Evolutionary conservation across 2,329 filamentous ascomycete genomes (phyloP).

Genomic region (Annulohypoxylon truncatum): DNA sequence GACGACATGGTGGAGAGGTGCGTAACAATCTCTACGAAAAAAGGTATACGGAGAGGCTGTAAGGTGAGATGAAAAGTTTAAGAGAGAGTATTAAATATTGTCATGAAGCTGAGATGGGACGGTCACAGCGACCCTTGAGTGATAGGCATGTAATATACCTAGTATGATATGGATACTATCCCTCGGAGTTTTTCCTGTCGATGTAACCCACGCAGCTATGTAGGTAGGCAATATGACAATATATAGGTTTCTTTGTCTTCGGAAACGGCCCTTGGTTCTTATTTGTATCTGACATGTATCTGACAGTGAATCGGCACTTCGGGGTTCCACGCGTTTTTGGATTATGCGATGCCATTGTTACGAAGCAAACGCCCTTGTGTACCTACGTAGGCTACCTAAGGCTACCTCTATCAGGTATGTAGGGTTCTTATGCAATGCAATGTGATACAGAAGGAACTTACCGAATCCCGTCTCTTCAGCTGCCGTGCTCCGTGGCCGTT

Average conservation of each 20-base stretch:
- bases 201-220: neutral
- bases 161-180: neutral
- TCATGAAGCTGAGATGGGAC: neutral
- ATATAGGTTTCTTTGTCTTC: constrained; percentile 9
- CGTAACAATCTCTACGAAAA: neutral
- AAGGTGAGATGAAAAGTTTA: neutral
- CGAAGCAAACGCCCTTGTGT: neutral
- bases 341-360: constrained; percentile 2
- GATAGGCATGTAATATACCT: neutral
- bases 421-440: constrained; percentile 15
- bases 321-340: constrained; percentile 5
- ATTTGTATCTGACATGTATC: neutral
- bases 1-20: constrained; percentile 30
- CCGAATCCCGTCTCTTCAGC: neutral
- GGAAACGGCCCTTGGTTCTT: neutral
- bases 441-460: neutral
- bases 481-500: neutral
- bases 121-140: neutral
- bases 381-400: neutral
- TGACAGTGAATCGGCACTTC: constrained; percentile 5
- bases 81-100: neutral
- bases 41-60: neutral
- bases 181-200: constrained; percentile 4
- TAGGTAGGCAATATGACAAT: neutral
- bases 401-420: no score